Conservation (phyloP, 116 monocot genomes). For the Cymodocea nodosa region DNA sequence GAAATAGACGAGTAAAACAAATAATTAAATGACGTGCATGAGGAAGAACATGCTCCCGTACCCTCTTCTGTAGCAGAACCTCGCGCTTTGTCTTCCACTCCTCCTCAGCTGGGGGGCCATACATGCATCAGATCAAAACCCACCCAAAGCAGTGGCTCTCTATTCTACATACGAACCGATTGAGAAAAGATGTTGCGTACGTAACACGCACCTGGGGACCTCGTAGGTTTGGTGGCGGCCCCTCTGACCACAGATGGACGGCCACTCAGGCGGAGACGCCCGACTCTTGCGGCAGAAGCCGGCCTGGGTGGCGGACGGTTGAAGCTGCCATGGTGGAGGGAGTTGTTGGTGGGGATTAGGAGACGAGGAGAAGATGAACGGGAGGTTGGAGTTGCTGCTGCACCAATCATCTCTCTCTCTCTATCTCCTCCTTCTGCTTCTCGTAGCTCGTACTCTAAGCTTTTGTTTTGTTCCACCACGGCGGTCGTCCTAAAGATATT, state of each 20-base stretch:
- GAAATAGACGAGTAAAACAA: background rate
- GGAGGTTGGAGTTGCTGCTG: conserved; percentile 4
- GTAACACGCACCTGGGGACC: conserved; percentile 37
- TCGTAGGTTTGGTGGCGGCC: conserved; percentile 62
- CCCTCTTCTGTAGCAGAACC: conserved; percentile 69
- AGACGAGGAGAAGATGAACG: background rate
- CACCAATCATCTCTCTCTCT: conserved; percentile 12
- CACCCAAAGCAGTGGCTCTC: background rate
- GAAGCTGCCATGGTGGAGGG: background rate
- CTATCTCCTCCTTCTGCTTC: background rate
- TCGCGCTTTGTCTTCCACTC: conserved; percentile 89
- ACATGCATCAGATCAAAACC: background rate
- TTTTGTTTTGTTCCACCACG: background rate
- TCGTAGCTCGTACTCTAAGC: background rate
- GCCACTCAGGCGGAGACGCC: background rate
- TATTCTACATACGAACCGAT: background rate
- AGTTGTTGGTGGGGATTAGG: background rate
- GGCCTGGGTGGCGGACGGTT: background rate
- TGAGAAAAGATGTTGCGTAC: background rate
- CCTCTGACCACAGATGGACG: conserved; percentile 13
- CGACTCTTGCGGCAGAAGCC: background rate
- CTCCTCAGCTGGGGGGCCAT: conserved; percentile 53
- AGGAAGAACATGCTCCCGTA: too few species aligned
- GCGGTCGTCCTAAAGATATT: too few species aligned
- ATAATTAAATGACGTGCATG: too few species aligned